These are phyloP conservation scores for Solanum aculeatissimum DNA, from an alignment of 305 asterid genomes.

Conservation along the genomic window DNA sequence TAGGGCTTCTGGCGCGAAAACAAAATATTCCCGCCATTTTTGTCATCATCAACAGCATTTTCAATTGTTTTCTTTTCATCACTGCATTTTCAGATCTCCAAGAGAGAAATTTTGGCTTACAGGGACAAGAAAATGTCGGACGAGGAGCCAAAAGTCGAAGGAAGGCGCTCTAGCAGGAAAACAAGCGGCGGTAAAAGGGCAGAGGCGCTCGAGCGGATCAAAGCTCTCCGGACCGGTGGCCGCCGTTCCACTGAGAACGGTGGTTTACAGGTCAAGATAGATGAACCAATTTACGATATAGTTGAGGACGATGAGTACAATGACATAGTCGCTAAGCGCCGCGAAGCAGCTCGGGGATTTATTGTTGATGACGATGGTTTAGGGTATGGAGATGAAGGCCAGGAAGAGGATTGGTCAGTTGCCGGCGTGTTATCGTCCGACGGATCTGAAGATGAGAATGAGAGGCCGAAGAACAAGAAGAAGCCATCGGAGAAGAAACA, in stretches of 20 bases:
- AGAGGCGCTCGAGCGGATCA: conserved; percentile 68
- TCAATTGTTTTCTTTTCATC: not conserved
- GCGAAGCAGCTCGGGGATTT: conserved; percentile 58
- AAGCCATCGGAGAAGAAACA: conserved; percentile 58
- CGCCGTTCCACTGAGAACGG: conserved; percentile 45
- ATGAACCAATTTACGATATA: conserved; percentile 69
- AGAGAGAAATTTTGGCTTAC: not conserved
- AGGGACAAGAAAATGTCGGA: conserved; percentile 38
- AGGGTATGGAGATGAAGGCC: conserved; percentile 93
- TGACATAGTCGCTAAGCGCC: conserved; percentile 76
- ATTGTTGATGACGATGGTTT: conserved; percentile 84
- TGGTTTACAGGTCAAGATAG: conserved; percentile 60
- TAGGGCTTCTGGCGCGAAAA: conserved; percentile 40
- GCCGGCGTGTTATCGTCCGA: conserved; percentile 62
- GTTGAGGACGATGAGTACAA: conserved; percentile 82
- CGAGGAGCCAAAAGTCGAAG: conserved; percentile 42
- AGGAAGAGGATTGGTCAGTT: conserved; percentile 89
- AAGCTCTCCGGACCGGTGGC: conserved; percentile 54
- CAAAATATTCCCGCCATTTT: conserved; percentile 35
- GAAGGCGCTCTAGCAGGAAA: conserved; percentile 47
- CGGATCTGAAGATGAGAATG: conserved; percentile 51
- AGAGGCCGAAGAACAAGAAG: conserved; percentile 46
- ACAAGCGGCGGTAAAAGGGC: conserved; percentile 16
- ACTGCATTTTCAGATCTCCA: not conserved
- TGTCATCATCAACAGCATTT: not conserved